These are phyloP conservation scores for Aureobasidium sp. DNA, from an alignment of 2,329 filamentous ascomycete species.

Conservation along the genomic window DNA sequence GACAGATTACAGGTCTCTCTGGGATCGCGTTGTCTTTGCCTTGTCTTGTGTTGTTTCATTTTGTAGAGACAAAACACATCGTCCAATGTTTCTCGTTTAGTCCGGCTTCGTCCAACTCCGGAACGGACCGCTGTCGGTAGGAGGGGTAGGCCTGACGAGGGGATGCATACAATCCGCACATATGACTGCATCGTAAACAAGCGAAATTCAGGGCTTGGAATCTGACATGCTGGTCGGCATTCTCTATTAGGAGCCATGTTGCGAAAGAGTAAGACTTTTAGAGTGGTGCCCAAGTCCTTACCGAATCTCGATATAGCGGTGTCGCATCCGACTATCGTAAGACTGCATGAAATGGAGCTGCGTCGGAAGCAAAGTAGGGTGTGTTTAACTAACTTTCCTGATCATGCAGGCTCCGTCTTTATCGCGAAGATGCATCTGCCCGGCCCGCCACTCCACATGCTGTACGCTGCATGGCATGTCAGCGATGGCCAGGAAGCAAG, in stretches of 20 bases:
- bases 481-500: not conserved
- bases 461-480: not conserved
- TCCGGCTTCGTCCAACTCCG: not conserved
- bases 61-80: conserved; percentile 1
- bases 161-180: not conserved
- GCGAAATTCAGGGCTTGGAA: not conserved
- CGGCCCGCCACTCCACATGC: not conserved
- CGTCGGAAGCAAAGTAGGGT: not conserved
- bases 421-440: not conserved
- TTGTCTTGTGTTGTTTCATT: conserved; percentile 4
- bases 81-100: conserved; percentile 5
- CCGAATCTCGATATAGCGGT: not conserved
- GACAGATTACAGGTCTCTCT: conserved; percentile 8
- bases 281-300: not conserved
- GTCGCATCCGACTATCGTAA: not conserved
- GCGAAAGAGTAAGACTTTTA: not conserved
- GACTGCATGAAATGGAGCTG: not conserved
- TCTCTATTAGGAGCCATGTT: not conserved
- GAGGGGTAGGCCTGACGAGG: conserved; percentile 2
- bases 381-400: not conserved
- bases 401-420: conserved; percentile 1
- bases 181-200: not conserved
- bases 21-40: not conserved
- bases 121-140: conserved; percentile 2
- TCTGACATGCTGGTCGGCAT: conserved; percentile 1